Conservation (phyloP, 2,329 filamentous ascomycete genomes). For the Fusarium nematophilum region DNA sequence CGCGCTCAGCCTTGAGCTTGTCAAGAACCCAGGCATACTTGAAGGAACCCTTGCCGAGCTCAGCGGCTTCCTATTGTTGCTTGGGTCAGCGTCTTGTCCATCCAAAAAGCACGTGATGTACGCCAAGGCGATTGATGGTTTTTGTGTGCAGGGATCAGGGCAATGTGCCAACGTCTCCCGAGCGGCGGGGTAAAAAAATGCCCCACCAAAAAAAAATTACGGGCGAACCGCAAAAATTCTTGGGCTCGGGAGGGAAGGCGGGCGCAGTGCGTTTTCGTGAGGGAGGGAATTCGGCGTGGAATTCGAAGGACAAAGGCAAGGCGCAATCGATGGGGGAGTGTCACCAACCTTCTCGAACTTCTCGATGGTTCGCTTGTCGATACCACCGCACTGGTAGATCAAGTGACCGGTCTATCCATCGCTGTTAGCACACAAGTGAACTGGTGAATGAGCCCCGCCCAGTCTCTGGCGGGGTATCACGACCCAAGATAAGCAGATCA, state of each 20-base stretch:
- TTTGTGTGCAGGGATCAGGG: constrained; percentile 23
- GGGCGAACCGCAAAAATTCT: constrained; percentile 33
- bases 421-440: constrained; percentile 41
- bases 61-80: constrained; percentile 85
- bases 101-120: constrained; percentile 14
- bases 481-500: constrained; percentile 11
- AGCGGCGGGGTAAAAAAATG: constrained; percentile 36
- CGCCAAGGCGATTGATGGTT: constrained; percentile 2
- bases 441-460: constrained; percentile 14
- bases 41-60: constrained; percentile 99
- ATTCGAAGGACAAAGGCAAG: constrained; percentile 21
- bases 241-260: constrained; percentile 19
- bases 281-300: constrained; percentile 17
- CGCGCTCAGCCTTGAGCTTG: constrained; percentile 99
- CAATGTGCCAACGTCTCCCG: constrained; percentile 17
- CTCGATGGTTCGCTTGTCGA: constrained; percentile 99
- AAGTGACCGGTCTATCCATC: constrained; percentile 77
- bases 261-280: constrained; percentile 19
- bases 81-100: constrained; percentile 30
- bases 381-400: constrained; percentile 99
- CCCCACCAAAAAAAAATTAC: constrained; percentile 27
- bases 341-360: constrained; percentile 99
- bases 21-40: constrained; percentile 99
- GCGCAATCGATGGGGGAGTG: constrained; percentile 34
- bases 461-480: constrained; percentile 23